These are phyloP conservation scores for Gyrodon lividus DNA, from an alignment of 768 basidiomycete genomes.

Conservation along the genomic window DNA sequence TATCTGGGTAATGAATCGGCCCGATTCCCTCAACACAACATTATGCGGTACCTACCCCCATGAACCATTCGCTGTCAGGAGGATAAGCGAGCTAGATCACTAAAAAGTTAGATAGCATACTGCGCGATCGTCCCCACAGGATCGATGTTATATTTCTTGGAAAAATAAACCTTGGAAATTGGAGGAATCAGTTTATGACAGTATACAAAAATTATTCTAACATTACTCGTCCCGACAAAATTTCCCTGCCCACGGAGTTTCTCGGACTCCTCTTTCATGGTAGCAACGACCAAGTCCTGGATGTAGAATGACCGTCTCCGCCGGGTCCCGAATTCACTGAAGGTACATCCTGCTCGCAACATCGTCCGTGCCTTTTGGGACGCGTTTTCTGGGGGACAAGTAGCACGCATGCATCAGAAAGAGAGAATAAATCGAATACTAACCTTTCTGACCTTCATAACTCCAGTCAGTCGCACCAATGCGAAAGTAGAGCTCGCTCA, in stretches of 20 bases:
- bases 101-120: constrained; percentile 44
- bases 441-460: constrained; percentile 80
- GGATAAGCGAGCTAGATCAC: constrained; percentile 4
- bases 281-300: constrained; percentile 76
- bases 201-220: constrained; percentile 32
- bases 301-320: constrained; percentile 69
- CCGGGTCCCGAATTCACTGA: constrained; percentile 89
- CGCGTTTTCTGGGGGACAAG: constrained; percentile 54
- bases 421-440: constrained; percentile 1
- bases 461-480: constrained; percentile 78
- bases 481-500: constrained; percentile 88
- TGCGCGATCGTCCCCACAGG: constrained; percentile 86
- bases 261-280: constrained; percentile 63
- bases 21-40: not conserved
- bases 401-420: not conserved
- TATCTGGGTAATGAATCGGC: constrained; percentile 44
- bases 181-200: not conserved
- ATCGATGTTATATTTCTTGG: constrained; percentile 62
- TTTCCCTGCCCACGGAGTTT: constrained; percentile 50
- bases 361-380: constrained; percentile 68
- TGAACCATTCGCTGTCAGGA: constrained; percentile 76
- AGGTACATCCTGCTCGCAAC: constrained; percentile 59
- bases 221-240: constrained; percentile 81
- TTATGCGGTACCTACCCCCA: constrained; percentile 57
- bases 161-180: constrained; percentile 70